Evolutionary conservation across 179 eudicot species (phyloP), one percentile per base, ranked within the genome.

Genomic region (Silene coronaria): DNA sequence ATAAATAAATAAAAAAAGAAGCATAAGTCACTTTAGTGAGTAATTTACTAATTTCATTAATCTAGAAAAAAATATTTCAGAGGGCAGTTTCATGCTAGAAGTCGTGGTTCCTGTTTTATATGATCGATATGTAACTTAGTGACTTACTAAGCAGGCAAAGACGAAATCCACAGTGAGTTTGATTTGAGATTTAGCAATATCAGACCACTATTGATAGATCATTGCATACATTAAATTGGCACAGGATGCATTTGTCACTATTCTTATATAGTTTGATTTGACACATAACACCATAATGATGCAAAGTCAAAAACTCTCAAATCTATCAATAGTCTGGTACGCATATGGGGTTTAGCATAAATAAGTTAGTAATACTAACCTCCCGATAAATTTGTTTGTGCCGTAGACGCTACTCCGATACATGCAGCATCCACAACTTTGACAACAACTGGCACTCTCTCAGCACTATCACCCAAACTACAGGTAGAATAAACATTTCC

Each of bases 371-470:
- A 8, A 59, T 65, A 27, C 87, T 80, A 70, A 90, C 97, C 97
- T 90, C 76, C 80, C 63, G 72, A 73, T 32, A 57, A 57, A 72
- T 24, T 11, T 61, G 80, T 74, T 74, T 81, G 86, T 51, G 82
- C 86, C 61, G 72, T 67, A 74, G 89, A 78, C 34, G 80, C 61
- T 78, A 76, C 86, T 78, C 76, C 87, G 77, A 76, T 80, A 84
- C 89, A 89, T 36, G 80, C 87, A 74, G 87, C 77, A 82, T 91
- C 96, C 81, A 88, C 92, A 77, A 84, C 90, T 82, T 91, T 89
- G 72, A 88, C 96, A 23, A 89, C 85, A 86, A 87, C 90, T 64
- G 97, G 93, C 75, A 88, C 87, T 68, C 83, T 80, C 75, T 85
- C 91, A 80, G 85, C 96, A 78, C 74, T 82, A 48, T 80, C 90